phyloP scores from a whole-genome alignment of 768 basidiomycete genomes.

The Lentinus brumalis region DNA sequence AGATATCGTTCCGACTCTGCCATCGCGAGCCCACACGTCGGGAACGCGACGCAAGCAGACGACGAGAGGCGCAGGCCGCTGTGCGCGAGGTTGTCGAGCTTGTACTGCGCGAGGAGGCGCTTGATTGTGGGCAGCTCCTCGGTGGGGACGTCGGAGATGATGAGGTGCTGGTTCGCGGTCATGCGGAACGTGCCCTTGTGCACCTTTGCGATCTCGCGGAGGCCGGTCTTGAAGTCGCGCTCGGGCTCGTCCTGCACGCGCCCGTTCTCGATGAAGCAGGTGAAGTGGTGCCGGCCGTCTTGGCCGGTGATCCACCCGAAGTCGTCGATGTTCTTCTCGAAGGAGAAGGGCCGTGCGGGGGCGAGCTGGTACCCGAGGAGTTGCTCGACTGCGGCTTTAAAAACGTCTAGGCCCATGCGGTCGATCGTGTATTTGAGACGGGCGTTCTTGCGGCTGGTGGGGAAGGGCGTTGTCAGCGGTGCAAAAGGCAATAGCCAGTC shows the following conservation, averaged over 20 bases:
- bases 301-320: conserved; percentile 91
- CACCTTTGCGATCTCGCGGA: conserved; percentile 89
- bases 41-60: conserved; percentile 97
- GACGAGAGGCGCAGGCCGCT: conserved; percentile 83
- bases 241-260: conserved; percentile 94
- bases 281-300: conserved; percentile 90
- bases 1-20: conserved; percentile 87
- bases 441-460: conserved; percentile 60
- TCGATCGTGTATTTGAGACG: conserved; percentile 98
- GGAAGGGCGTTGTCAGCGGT: conserved; percentile 1
- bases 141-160: conserved; percentile 80
- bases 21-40: conserved; percentile 89
- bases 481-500: background rate
- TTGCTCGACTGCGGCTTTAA: conserved; percentile 89
- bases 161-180: conserved; percentile 93
- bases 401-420: conserved; percentile 85
- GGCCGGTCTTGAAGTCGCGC: conserved; percentile 87
- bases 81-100: conserved; percentile 83
- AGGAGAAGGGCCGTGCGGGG: conserved; percentile 75
- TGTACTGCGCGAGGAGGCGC: conserved; percentile 76
- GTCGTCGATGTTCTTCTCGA: conserved; percentile 90
- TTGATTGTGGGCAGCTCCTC: conserved; percentile 80
- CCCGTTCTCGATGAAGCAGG: conserved; percentile 95
- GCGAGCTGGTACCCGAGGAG: conserved; percentile 78
- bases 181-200: conserved; percentile 94